Evolutionary conservation across 108 stramenopile species (phyloP).

Genomic region (Bacterosira constricta): DNA sequence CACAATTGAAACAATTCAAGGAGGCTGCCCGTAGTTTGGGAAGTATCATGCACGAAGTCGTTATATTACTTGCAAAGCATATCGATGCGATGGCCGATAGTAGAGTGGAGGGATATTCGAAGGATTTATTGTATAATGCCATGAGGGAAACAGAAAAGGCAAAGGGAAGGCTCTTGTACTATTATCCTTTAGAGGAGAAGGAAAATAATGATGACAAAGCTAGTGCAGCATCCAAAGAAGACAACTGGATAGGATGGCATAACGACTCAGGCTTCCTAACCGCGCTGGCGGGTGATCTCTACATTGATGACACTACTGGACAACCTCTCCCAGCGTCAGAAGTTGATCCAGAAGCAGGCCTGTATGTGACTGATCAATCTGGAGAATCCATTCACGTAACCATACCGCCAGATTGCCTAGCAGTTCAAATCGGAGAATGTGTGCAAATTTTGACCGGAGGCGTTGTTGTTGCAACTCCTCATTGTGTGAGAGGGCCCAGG

Average conservation of each 20-base stretch:
- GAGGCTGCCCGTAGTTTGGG: conserved; percentile 67
- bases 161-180: conserved; percentile 91
- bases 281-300: conserved; percentile 86
- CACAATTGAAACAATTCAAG: conserved; percentile 61
- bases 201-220: conserved; percentile 8
- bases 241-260: conserved; percentile 95
- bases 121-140: conserved; percentile 50
- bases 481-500: conserved; percentile 81
- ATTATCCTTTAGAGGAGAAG: conserved; percentile 76
- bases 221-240: conserved; percentile 29
- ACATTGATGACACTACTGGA: conserved; percentile 76
- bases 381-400: conserved; percentile 58
- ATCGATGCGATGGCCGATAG: conserved; percentile 67
- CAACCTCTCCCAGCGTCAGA: conserved; percentile 29
- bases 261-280: conserved; percentile 94
- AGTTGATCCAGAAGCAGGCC: conserved; percentile 77
- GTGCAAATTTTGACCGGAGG: conserved; percentile 91
- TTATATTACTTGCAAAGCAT: conserved; percentile 60
- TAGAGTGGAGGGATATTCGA: conserved; percentile 32
- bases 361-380: conserved; percentile 77
- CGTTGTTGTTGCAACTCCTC: conserved; percentile 87
- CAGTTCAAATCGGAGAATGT: conserved; percentile 93
- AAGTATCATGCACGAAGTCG: conserved; percentile 75
- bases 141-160: conserved; percentile 85
- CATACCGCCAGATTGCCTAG: conserved; percentile 90